Base-by-base conservation (phyloP, 2,329 filamentous ascomycete genomes). In the Penicillium sp. region DNA sequence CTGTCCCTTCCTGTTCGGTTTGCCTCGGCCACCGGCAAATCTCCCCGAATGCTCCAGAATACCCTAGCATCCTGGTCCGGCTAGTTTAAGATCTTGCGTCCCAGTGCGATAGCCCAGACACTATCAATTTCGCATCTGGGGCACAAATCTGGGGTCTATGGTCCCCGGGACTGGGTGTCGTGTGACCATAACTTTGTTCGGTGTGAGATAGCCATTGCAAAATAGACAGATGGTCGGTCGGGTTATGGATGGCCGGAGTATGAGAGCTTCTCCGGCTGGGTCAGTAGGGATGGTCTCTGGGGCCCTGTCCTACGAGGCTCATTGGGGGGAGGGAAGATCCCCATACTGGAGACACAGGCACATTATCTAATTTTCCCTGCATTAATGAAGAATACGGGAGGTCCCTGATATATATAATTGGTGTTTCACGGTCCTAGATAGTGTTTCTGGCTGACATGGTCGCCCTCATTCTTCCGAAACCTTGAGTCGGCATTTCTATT, bases 21-120 rank as follows among this genome's bases (percentile, higher is more conserved):
- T 49, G 47, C 59, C 62, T 64, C 62, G 59, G 62, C 37, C 61
- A 63, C 44, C 58, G 58, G 61, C 58, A 54, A 33, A 47, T 33
- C 40, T 56, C 47, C 49, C 62, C 58, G 59, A 61, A 56, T 17
- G 35, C 19, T 40, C 53, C 53, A 55, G 53, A 44, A 33, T 28
- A 15, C 24, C 37, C 53, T 40, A 15, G 38, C 30, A 45, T 24
- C 30, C 42, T 22, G 6, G 30, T 44, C 38, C 19, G 45, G 40
- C 37, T 53, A 42, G 30, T 54, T 58, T 19, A 47, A 42, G 38
- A 53, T 56, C 8, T 30, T n/a, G 42, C 28, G 24, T 22, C 26
- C 35, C 45, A 22, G 26, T 38, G 47, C 35, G 22, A 51, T 42
- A 7, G 56, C n/a, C 12, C 12, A 7, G 56, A 30, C 1, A 49